phyloP scores from a whole-genome alignment of 2,329 filamentous ascomycete genomes.

The Apiospora aurea region DNA sequence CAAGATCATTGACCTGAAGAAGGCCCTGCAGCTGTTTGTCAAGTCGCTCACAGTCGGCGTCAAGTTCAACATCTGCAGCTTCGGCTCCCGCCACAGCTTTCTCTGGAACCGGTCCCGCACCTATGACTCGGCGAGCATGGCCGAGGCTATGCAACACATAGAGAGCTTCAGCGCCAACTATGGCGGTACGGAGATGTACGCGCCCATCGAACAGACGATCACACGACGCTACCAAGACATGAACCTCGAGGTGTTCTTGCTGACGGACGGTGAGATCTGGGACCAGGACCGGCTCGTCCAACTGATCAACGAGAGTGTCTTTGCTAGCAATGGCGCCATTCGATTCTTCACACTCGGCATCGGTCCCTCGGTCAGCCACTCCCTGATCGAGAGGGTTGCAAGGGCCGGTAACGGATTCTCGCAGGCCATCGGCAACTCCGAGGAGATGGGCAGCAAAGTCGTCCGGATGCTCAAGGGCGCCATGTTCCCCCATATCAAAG shows the following conservation, averaged over 20 bases:
- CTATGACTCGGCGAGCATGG: constrained; percentile 53
- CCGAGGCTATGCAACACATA: constrained; percentile 52
- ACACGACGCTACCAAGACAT: constrained; percentile 51
- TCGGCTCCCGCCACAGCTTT: constrained; percentile 57
- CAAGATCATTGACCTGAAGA: constrained; percentile 60
- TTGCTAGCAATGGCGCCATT: constrained; percentile 50
- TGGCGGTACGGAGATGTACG: constrained; percentile 62
- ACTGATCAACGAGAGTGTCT: constrained; percentile 52
- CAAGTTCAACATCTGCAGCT: constrained; percentile 76
- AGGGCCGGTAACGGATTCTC: constrained; percentile 63
- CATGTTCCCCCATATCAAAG: constrained; percentile 68
- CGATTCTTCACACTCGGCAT: constrained; percentile 64
- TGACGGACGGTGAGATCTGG: constrained; percentile 66
- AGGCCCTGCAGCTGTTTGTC: constrained; percentile 68
- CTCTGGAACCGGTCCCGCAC: constrained; percentile 55
- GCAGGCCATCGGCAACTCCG: constrained; percentile 66
- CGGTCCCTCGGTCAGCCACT: constrained; percentile 56
- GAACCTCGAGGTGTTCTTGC: constrained; percentile 60
- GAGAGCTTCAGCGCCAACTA: constrained; percentile 52
- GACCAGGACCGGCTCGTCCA: constrained; percentile 50
- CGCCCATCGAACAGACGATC: constrained; percentile 53
- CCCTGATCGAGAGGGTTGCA: constrained; percentile 62
- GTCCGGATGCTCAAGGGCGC: constrained; percentile 78
- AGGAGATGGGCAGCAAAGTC: constrained; percentile 73
- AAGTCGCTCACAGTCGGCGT: constrained; percentile 69